Evolutionary conservation across 441 rosid genomes (phyloP).

Genomic region (Gossypium davidsonii): DNA sequence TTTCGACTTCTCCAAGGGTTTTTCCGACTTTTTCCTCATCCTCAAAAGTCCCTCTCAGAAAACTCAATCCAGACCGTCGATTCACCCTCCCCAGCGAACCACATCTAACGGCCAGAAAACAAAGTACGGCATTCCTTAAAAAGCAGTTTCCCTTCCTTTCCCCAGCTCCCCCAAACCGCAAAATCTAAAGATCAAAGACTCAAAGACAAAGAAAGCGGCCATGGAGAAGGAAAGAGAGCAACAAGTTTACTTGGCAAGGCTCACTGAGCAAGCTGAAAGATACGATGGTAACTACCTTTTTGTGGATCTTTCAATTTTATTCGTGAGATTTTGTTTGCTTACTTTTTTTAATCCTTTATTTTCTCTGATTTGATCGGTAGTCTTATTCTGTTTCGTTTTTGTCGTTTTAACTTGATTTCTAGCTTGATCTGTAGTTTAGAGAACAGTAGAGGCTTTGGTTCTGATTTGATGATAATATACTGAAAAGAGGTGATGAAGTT

Average conservation of each 20-base stretch:
- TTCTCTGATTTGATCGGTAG: background rate
- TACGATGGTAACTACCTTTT: constrained; percentile 50
- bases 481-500: background rate
- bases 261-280: constrained; percentile 89
- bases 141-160: constrained; percentile 12
- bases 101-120: constrained; percentile 31
- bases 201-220: constrained; percentile 10
- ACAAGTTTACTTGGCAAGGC: constrained; percentile 71
- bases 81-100: constrained; percentile 1
- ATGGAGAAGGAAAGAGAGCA: constrained; percentile 82
- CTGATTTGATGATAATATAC: background rate
- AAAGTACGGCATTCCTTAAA: constrained; percentile 10
- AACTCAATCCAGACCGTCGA: constrained; percentile 22
- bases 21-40: background rate
- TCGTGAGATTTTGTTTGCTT: background rate
- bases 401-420: background rate
- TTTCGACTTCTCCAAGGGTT: background rate
- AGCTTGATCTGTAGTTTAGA: background rate
- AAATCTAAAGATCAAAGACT: constrained; percentile 4
- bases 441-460: background rate
- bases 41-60: background rate
- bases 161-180: background rate
- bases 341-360: background rate
- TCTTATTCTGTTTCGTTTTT: background rate
- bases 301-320: background rate